Evolutionary conservation across 1,284 basidiomycete genomes (phyloP).

Genomic region (Bondarzewia mesenterica): DNA sequence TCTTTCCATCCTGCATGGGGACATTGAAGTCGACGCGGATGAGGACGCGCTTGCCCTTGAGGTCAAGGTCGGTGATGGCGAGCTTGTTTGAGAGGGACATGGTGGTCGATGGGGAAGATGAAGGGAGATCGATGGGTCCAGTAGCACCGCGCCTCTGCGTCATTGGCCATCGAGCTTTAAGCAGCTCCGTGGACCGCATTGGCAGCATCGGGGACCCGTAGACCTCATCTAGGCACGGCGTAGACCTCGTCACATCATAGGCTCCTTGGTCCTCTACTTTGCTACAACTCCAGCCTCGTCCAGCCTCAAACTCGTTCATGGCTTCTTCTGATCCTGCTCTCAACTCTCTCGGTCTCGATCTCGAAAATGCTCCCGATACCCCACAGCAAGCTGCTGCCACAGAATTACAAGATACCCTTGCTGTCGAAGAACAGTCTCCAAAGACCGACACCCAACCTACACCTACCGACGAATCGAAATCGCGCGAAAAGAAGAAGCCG

Average conservation of each 20-base stretch:
- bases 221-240: no score
- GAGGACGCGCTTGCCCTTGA: slow-evolving; percentile 88
- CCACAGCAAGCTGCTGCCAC: not conserved
- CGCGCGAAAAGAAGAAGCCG: slow-evolving; percentile 31
- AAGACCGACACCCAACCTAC: not conserved
- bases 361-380: slow-evolving; percentile 30
- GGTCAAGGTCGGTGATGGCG: slow-evolving; percentile 85
- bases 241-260: not conserved
- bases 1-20: slow-evolving; percentile 81
- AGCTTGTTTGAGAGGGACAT: slow-evolving; percentile 98
- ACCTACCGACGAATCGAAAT: slow-evolving; percentile 9
- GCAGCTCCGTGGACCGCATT: no score
- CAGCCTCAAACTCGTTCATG: not conserved
- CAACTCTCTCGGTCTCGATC: slow-evolving; percentile 63
- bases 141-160: not conserved
- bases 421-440: not conserved
- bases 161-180: no score
- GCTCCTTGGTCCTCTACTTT: not conserved
- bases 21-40: slow-evolving; percentile 99
- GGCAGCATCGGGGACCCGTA: no score
- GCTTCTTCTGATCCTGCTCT: slow-evolving; percentile 19
- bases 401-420: not conserved
- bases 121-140: not conserved
- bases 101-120: slow-evolving; percentile 21
- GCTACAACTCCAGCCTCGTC: not conserved